Base-by-base conservation (phyloP, 176 grass and related monocot genomes). In the Sorghum bicolor region DNA sequence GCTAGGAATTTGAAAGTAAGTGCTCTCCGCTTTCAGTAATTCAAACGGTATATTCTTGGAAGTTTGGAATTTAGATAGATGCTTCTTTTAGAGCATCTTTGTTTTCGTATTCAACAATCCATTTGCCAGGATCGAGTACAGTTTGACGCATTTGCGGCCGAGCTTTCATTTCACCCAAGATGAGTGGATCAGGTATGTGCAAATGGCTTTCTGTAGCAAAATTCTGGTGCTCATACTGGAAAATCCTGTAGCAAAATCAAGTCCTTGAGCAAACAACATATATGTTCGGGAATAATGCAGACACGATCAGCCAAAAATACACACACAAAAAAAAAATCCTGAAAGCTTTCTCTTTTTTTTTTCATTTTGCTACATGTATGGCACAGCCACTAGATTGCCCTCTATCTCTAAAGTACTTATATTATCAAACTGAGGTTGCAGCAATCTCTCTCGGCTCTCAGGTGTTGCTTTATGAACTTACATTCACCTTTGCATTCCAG, bases 401-500 rank as follows among this genome's bases (percentile, higher is more conserved):
- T n/a, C n/a, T n/a, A n/a, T 50, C 8, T 50, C 13, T 79, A 0
- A 28, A 73, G 15, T 66, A 14, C 10, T 50, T 55, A 1, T 58
- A 36, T 66, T 63, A 9, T 32, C 52, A 57, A 45, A 28, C 8
- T 60, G 14, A 48, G 29, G 58, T 86, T 13, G 28, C 13, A 47
- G 41, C 19, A 43, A 10, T 12, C 43, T 34, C 50, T 22, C 8
- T 55, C 20, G 2, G 6, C 20, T 19, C 48, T 52, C 6, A 38
- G 24, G 2, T 11, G 14, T 47, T 78, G 12, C 9, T 34, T 15
- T 34, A 14, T 64, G 26, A 14, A 19, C 52, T 77, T 53, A 72
- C 22, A 41, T 36, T 36, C 32, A 82, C 16, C 4, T 83, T 84
- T 72, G 47, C 33, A n/a, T 77, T 68, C 80, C 74, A 97, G 94